phyloP scores from a whole-genome alignment of 176 grass and related monocot species.

The Cenchrus purpureus region DNA sequence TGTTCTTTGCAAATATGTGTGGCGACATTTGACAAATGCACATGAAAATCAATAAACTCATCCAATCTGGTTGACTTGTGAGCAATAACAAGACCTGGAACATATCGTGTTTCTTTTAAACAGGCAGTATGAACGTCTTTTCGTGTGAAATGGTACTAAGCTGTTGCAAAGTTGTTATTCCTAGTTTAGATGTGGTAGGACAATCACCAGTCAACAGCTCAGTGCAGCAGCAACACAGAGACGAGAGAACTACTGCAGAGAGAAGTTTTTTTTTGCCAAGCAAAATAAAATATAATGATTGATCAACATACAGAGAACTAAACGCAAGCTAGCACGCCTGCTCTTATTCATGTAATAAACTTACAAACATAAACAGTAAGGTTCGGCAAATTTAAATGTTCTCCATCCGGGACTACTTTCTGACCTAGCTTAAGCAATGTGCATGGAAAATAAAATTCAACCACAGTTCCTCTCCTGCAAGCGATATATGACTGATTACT shows the following conservation, averaged over 20 bases:
- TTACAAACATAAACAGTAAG: background rate
- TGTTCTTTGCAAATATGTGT: slow-evolving; percentile 21
- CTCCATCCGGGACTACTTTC: slow-evolving; percentile 27
- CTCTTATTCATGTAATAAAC: slow-evolving; percentile 47
- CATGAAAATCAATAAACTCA: background rate
- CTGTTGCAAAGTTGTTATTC: background rate
- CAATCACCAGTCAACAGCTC: background rate
- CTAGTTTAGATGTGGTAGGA: background rate
- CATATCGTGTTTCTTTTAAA: background rate
- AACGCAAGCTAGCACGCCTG: background rate
- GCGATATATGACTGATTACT: background rate
- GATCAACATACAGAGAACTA: background rate
- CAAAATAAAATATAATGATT: background rate
- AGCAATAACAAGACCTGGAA: background rate
- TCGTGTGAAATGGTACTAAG: background rate
- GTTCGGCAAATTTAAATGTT: slow-evolving; percentile 23
- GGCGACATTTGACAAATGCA: background rate
- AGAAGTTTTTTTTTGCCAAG: background rate
- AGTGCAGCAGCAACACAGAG: background rate
- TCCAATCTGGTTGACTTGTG: background rate
- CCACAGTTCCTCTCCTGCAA: slow-evolving; percentile 25
- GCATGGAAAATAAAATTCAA: slow-evolving; percentile 22
- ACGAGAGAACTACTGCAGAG: background rate
- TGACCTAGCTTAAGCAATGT: slow-evolving; percentile 12
- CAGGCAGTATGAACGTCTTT: background rate